Evolutionary conservation across 768 basidiomycete species (phyloP).

Genomic region (Calocera cornea): DNA sequence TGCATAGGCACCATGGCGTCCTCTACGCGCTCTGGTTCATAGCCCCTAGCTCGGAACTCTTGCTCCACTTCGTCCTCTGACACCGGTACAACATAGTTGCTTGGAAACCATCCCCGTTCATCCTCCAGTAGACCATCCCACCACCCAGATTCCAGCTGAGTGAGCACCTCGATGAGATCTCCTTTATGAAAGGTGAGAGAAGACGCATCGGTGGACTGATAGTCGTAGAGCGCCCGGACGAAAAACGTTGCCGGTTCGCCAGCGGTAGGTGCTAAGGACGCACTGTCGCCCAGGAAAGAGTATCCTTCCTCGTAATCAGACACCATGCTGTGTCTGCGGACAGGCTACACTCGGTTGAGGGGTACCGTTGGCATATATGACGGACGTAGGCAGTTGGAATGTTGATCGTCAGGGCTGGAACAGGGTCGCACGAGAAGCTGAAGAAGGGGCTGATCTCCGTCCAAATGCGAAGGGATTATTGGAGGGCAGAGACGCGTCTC

Average conservation of each 20-base stretch:
- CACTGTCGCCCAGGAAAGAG: too few relatives aligned
- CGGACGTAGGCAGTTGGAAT: too few relatives aligned
- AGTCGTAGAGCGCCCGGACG: slow-evolving; percentile 86
- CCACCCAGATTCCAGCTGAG: slow-evolving; percentile 87
- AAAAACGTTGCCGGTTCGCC: slow-evolving; percentile 40
- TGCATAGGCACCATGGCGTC: background rate
- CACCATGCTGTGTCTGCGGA: background rate
- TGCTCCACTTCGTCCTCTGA: slow-evolving; percentile 69
- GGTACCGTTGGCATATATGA: too few relatives aligned
- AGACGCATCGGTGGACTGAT: slow-evolving; percentile 72
- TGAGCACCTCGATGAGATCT: slow-evolving; percentile 89
- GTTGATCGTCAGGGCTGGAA: too few relatives aligned
- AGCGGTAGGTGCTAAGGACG: too few relatives aligned
- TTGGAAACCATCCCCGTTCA: slow-evolving; percentile 80
- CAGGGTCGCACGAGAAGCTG: too few relatives aligned
- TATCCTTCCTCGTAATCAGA: background rate
- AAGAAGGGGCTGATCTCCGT: too few relatives aligned
- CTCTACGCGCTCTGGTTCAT: background rate
- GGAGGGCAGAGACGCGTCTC: too few relatives aligned
- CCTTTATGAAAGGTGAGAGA: slow-evolving; percentile 76
- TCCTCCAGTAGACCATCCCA: slow-evolving; percentile 91
- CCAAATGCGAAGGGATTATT: too few relatives aligned
- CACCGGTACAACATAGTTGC: slow-evolving; percentile 78
- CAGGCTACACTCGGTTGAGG: background rate
- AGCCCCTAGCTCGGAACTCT: slow-evolving; percentile 22